Evolutionary conservation across 345 rosid species (phyloP).

Genomic region (Toxicodendron radicans): DNA sequence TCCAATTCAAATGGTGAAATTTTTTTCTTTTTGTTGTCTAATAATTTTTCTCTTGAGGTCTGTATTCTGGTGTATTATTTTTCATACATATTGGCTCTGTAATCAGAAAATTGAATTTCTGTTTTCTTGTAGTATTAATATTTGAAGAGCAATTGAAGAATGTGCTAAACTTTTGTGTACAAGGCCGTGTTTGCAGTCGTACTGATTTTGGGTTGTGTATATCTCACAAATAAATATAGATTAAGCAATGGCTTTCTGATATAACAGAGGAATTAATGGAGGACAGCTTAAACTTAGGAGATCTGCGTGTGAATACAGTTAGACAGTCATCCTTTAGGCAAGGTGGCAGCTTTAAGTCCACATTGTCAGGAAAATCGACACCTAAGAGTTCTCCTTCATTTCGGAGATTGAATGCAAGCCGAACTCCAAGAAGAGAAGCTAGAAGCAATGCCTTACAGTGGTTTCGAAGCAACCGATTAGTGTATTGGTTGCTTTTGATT

Average conservation of each 20-base stretch:
- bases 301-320: slow-evolving; percentile 40
- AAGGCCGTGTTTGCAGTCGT: not conserved
- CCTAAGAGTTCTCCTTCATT: slow-evolving; percentile 71
- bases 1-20: not conserved
- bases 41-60: not conserved
- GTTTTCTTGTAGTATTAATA: slow-evolving; percentile 16
- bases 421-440: slow-evolving; percentile 83
- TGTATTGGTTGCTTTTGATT: slow-evolving; percentile 92
- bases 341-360: slow-evolving; percentile 60
- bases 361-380: slow-evolving; percentile 70
- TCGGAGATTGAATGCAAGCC: slow-evolving; percentile 61
- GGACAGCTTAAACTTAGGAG: slow-evolving; percentile 43
- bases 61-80: not conserved
- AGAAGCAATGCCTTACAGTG: slow-evolving; percentile 58
- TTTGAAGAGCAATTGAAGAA: slow-evolving; percentile 15
- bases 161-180: not conserved
- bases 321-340: slow-evolving; percentile 54
- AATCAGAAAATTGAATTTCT: not conserved
- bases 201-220: slow-evolving; percentile 3
- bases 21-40: not conserved
- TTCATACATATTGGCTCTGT: not conserved
- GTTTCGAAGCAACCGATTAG: slow-evolving; percentile 75
- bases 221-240: slow-evolving; percentile 3
- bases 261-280: slow-evolving; percentile 49
- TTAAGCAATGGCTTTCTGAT: slow-evolving; percentile 12